These are phyloP conservation scores for Kalanchoe fedtschenkoi DNA, from an alignment of 164 flowering plant genomes.

Conservation along the genomic window DNA sequence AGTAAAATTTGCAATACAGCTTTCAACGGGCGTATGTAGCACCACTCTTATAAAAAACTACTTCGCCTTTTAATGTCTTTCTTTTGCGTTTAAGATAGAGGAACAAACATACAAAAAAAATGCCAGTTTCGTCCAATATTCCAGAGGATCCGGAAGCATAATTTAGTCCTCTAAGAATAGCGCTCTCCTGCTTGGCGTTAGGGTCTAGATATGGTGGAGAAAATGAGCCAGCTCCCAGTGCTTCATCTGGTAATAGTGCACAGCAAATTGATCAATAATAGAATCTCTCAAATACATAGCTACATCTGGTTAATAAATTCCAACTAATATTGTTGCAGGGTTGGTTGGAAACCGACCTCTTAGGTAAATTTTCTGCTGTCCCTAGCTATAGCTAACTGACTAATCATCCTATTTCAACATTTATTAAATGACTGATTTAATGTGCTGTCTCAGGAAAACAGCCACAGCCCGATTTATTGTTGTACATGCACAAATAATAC, in stretches of 20 bases:
- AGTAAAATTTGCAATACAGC: no score
- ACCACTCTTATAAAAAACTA: no score
- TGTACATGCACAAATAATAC: no score
- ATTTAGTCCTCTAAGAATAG: conserved; percentile 35
- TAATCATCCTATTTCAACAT: not conserved
- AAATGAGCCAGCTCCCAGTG: conserved; percentile 38
- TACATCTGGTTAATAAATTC: not conserved
- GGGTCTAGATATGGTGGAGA: conserved; percentile 52
- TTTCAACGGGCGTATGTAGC: no score
- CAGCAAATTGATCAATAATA: not conserved
- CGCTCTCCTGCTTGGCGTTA: conserved; percentile 14
- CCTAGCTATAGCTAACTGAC: no score
- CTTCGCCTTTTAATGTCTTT: no score
- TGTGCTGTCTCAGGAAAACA: no score
- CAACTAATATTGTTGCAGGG: conserved; percentile 1
- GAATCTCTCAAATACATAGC: not conserved
- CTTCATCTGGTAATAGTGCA: conserved; percentile 31
- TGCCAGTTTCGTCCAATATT: conserved; percentile 47
- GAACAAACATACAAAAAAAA: conserved; percentile 32
- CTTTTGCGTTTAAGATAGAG: not conserved
- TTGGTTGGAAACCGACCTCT: not conserved
- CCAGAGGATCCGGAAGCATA: conserved; percentile 70
- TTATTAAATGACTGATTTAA: no score
- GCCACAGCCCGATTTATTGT: no score
- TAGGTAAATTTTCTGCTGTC: not conserved